Conservation (phyloP, 768 basidiomycete species). For the Tylopilus sp. region DNA sequence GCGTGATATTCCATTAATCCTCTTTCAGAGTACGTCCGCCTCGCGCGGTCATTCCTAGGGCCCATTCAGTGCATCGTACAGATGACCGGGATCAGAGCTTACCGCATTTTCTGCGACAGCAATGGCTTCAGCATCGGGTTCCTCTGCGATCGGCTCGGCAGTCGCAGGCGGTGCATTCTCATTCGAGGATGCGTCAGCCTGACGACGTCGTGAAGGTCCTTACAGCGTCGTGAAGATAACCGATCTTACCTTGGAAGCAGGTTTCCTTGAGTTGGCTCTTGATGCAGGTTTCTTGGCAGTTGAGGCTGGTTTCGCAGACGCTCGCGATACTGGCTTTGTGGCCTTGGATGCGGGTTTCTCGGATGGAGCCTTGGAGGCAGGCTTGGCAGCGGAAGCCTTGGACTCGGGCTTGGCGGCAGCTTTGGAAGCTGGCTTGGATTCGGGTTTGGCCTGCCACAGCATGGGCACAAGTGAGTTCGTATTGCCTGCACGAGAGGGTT, state of each 20-base stretch:
- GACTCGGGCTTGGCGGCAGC: constrained; percentile 33
- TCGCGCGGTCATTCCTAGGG: constrained; percentile 19
- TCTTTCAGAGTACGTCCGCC: constrained; percentile 13
- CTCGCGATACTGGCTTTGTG: constrained; percentile 38
- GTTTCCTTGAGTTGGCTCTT: constrained; percentile 59
- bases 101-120: constrained; percentile 37
- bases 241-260: constrained; percentile 52
- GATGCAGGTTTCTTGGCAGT: constrained; percentile 53
- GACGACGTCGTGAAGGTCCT: background rate
- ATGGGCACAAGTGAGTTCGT: background rate
- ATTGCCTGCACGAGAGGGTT: constrained; percentile 1
- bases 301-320: constrained; percentile 43
- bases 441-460: constrained; percentile 40
- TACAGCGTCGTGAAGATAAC: background rate
- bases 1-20: constrained; percentile 11
- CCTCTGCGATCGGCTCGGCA: constrained; percentile 52
- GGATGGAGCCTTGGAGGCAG: constrained; percentile 32
- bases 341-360: constrained; percentile 43
- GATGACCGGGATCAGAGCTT: constrained; percentile 8
- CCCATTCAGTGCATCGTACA: background rate
- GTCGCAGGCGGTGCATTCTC: constrained; percentile 39
- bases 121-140: constrained; percentile 44
- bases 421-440: constrained; percentile 29
- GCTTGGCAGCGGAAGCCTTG: constrained; percentile 28
- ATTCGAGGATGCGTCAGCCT: constrained; percentile 36